Base-by-base conservation (phyloP, 768 basidiomycete genomes). In the Pisolithus orientalis region DNA sequence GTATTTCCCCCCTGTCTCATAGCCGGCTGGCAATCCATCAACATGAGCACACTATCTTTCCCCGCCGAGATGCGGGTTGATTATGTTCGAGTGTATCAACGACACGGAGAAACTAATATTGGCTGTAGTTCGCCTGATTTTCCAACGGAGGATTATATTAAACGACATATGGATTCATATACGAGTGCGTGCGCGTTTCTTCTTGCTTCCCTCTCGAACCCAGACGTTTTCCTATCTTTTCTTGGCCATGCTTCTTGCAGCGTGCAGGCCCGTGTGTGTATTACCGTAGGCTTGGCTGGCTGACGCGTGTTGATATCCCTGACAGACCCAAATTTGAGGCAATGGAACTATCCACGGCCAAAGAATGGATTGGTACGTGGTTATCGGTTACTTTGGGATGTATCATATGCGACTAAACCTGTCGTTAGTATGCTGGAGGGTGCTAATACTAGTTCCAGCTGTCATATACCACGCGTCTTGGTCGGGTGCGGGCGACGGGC, bases 21-120 rank as follows among this genome's bases (percentile, higher is more conserved):
- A 76, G 82, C 74, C 31, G 83, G 80, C 58, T 92, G 90, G 82
- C 87, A 90, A 55, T 67, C 69, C 3, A 74, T 81, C 53, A 73
- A 80, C 47, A 55, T 69, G 32, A 57, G 66, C n/a, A 72, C 77
- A 42, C 67, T 81, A 63, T 60, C 57, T 17, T 80, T 80, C 68
- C 80, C 81, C 1, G 70, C 74, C 16, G 70, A 72, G 48, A 72
- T 82, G 71, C 70, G 68, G 43, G 66, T 83, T 40, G 82, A 84
- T 63, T 83, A 82, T 60, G 75, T 84, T 24, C 74, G 82, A 28
- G 78, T 84, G n/a, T 84, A 82, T 55, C 82, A 82, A 61, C 65
- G 72, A 29, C 58, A 64, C 40, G 72, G 70, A 25, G 24, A 59
- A 40, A 58, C 44, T 29, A 79, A 78, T 59, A 60, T 80, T 42